Evolutionary conservation across 1,284 basidiomycete genomes (phyloP), one percentile per base, ranked within the genome.

Genomic region (Rhizoctonia solani): DNA sequence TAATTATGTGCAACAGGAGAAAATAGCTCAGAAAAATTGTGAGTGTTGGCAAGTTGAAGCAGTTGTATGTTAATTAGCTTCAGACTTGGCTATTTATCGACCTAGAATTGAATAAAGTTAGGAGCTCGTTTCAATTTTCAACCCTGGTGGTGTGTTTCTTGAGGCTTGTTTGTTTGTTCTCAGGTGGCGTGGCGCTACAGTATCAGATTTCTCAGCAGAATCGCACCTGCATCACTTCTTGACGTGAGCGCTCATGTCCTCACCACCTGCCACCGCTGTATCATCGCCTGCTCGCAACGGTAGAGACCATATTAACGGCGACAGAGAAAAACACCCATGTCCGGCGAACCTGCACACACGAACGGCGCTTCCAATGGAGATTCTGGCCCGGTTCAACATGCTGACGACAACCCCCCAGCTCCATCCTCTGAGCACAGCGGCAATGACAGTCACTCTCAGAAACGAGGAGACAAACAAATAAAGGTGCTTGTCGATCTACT

Each of bases 401-500:
- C 59, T 63, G 59, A 63, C 49, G 59, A 63, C 23, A 63, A 63
- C 49, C 47, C 59, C 11, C 47, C 44, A 27, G 32, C 47, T 6
- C 59, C 59, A 9, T 37, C 49, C 9, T 63, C 59, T 41, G 59
- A 63, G 46, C 47, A 63, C 25, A 63, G 59, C 49, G 49, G 25
- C 32, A 42, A 21, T 5, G 34, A 25, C 13, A 4, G 1, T 25
- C 34, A 23, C 47, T 16, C 16, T 16, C 41, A 16, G n/a, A 47
- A 63, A 16, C 59, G 59, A 3, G 59, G 87, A 75, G 89, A 91
- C 80, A 90, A 89, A 82, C 87, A 88, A 80, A 80, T 87, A 83
- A 91, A 91, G 89, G 89, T 91, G 89, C 88, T 90, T 91, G 82
- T 85, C 83, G 82, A 82, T 81, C 78, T 81, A 59, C 70, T 68